phyloP scores from a whole-genome alignment of 2,329 filamentous ascomycete genomes.

The Colletotrichum sp. region DNA sequence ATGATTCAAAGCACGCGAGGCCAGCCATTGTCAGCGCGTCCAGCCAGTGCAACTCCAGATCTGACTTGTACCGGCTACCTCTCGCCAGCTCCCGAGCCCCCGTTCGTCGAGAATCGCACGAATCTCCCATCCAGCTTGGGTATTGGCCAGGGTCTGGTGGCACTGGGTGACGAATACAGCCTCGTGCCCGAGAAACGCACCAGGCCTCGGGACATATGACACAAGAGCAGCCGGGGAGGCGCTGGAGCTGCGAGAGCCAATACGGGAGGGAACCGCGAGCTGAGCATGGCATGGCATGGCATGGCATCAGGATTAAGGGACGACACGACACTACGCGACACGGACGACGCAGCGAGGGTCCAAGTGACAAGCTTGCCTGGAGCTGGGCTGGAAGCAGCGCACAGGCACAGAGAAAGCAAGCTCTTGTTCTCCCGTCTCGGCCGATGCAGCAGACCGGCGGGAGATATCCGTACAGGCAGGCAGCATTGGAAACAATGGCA shows the following conservation, averaged over 20 bases:
- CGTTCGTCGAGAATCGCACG: neutral
- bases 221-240: neutral
- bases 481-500: neutral
- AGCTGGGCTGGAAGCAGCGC: neutral
- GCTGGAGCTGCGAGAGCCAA: neutral
- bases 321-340: neutral
- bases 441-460: neutral
- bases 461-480: neutral
- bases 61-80: neutral
- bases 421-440: neutral
- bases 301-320: neutral
- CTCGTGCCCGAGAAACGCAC: conserved; percentile 7
- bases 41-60: neutral
- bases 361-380: neutral
- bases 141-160: neutral
- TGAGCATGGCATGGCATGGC: neutral
- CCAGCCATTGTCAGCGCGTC: neutral
- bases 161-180: conserved; percentile 3
- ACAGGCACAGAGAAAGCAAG: neutral
- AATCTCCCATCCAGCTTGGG: neutral
- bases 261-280: neutral
- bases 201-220: neutral
- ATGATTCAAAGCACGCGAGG: neutral
- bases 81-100: neutral
- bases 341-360: neutral